These are phyloP conservation scores for Cronartium quercuum DNA, from an alignment of 1,284 basidiomycete genomes.

Conservation along the genomic window DNA sequence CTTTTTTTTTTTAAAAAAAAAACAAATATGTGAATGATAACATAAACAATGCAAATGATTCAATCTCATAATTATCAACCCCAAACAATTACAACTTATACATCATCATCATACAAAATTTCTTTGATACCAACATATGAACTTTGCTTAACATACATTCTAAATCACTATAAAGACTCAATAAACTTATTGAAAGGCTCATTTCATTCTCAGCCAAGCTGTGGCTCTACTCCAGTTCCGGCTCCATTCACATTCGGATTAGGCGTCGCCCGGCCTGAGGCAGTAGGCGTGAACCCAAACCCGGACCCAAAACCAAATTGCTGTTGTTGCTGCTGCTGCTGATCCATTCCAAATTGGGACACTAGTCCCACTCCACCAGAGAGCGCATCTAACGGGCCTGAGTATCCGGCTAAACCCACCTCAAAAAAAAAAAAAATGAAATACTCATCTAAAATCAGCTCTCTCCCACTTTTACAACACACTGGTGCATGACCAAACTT, in stretches of 20 bases:
- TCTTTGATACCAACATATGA: too few relatives aligned
- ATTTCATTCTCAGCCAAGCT: too few relatives aligned
- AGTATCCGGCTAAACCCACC: constrained; percentile 3
- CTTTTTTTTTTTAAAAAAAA: too few relatives aligned
- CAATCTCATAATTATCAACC: too few relatives aligned
- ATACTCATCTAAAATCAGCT: not conserved
- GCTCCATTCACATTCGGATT: not conserved
- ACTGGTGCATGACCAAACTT: not conserved
- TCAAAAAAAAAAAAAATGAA: not conserved
- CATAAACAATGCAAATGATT: too few relatives aligned
- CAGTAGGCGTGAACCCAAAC: not conserved
- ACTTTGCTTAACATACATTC: too few relatives aligned
- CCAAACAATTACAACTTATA: too few relatives aligned
- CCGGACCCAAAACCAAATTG: not conserved
- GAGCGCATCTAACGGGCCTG: not conserved
- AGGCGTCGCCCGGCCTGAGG: not conserved
- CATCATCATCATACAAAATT: too few relatives aligned
- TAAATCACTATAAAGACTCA: too few relatives aligned
- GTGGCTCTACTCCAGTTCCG: not conserved
- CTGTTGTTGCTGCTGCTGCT: not conserved
- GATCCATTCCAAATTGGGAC: not conserved
- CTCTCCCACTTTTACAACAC: not conserved
- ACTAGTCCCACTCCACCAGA: constrained; percentile 3
- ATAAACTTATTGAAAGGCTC: too few relatives aligned
- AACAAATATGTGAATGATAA: too few relatives aligned